phyloP scores from a whole-genome alignment of 164 flowering plant genomes.

The Magnolia changhungtana region DNA sequence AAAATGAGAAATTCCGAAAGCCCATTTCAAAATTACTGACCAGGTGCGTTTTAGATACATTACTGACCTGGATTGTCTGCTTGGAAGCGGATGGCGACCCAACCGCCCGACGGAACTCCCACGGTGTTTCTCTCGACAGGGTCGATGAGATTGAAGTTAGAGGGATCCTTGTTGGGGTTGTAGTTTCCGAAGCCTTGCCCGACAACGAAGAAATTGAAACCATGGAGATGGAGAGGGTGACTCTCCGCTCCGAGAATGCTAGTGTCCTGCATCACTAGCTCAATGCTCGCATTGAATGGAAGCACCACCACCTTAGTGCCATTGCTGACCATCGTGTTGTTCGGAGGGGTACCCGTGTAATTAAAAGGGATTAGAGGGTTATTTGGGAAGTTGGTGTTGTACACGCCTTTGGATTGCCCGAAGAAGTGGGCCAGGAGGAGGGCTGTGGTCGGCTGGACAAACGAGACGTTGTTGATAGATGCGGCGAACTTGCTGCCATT shows the following conservation, averaged over 20 bases:
- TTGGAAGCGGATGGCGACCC: conserved; percentile 56
- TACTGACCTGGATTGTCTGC: conserved; percentile 61
- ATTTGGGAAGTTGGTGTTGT: conserved; percentile 40
- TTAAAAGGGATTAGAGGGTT: conserved; percentile 35
- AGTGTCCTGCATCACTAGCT: conserved; percentile 55
- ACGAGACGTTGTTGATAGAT: conserved; percentile 46
- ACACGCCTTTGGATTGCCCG: conserved; percentile 31
- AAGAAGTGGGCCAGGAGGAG: conserved; percentile 46
- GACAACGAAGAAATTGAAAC: conserved; percentile 51
- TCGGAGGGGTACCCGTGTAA: conserved; percentile 57
- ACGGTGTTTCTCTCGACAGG: conserved; percentile 58
- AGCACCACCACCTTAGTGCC: conserved; percentile 52
- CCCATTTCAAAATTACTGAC: too few relatives aligned
- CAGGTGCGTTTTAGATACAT: too few relatives aligned
- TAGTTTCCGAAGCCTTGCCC: conserved; percentile 64
- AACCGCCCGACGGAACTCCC: conserved; percentile 59
- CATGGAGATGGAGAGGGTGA: conserved; percentile 68
- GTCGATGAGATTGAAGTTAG: conserved; percentile 46
- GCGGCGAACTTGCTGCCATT: conserved; percentile 45
- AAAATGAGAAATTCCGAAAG: too few relatives aligned
- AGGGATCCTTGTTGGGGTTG: conserved; percentile 41
- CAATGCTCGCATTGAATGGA: conserved; percentile 45
- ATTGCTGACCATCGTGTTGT: conserved; percentile 36
- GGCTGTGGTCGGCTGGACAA: conserved; percentile 35
- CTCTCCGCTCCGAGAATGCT: conserved; percentile 59